Evolutionary conservation across 2,329 filamentous ascomycete species (phyloP), one percentile per base, ranked within the genome.

Genomic region (Exophiala oligosperma): DNA sequence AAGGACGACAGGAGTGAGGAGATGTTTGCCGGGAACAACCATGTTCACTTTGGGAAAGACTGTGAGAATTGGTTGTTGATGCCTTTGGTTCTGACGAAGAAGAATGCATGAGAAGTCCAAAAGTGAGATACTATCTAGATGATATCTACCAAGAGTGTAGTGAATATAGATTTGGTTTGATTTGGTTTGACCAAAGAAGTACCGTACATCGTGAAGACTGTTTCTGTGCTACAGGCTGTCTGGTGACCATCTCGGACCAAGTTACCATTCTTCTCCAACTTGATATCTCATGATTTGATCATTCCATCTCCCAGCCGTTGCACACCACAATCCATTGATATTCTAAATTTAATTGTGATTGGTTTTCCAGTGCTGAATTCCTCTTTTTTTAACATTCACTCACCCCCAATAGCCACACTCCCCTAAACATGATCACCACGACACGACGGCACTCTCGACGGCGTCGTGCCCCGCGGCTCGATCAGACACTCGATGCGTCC

Each of bases 181-280:
- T 17, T 17, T 17, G 17, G 17, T 17, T 17, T 17, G 17, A 17
- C 17, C 17, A 17, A 17, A 17, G 17, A 17, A 17, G 17, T 17
- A 17, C 17, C 17, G 17, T 17, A 17, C 17, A 17, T 17, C 17
- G 17, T 17, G 17, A 17, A 17, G 17, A 17, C 17, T 17, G 17
- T 17, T 17, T 17, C 17, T 17, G 17, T 17, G 17, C 17, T 17
- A 17, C 17, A 17, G 17, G 17, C 17, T 17, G 17, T 17, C 17
- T 17, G 17, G 17, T 17, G 17, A 17, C 17, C 17, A 17, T 17
- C 17, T 17, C 32, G 11, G 2, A 4, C 6, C 14, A 14, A 5
- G 6, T 43, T 17, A 64, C 54, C 56, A 81, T 67, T 85, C 82
- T 11, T 82, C 82, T 9, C 83, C 82, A 56, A 85, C 70, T 32